Evolutionary conservation across 2,329 filamentous ascomycete species (phyloP).

Genomic region (Ciborinia camelliae): DNA sequence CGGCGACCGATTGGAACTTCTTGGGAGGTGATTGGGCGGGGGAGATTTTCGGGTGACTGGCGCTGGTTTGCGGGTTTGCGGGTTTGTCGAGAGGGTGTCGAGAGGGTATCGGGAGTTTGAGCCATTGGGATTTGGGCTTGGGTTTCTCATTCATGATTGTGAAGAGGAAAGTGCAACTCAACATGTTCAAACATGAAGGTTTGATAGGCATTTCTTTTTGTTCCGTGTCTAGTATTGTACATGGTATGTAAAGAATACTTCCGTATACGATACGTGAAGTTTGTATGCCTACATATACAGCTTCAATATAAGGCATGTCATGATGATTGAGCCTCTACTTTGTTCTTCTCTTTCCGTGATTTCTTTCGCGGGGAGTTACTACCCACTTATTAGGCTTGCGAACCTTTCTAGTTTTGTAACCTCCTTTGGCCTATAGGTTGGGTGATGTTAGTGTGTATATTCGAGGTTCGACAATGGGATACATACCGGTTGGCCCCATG

Average conservation of each 20-base stretch:
- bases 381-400: constrained; percentile 90
- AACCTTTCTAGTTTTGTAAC: constrained; percentile 88
- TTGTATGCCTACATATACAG: not conserved
- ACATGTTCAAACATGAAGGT: not conserved
- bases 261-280: not conserved
- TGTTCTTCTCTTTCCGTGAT: constrained; percentile 82
- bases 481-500: constrained; percentile 93
- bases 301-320: constrained; percentile 1
- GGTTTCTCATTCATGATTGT: not conserved
- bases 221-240: not conserved
- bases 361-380: constrained; percentile 76
- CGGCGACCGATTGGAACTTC: too few relatives aligned
- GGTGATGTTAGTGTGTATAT: constrained; percentile 13
- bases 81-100: too few relatives aligned
- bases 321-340: constrained; percentile 46
- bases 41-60: too few relatives aligned
- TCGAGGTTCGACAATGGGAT: constrained; percentile 19
- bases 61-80: too few relatives aligned
- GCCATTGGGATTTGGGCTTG: too few relatives aligned
- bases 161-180: not conserved
- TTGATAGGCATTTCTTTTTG: not conserved
- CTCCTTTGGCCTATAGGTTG: constrained; percentile 64
- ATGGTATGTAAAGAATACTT: not conserved
- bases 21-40: too few relatives aligned
- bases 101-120: too few relatives aligned